Evolutionary conservation across 768 basidiomycete genomes (phyloP), one percentile per base, ranked within the genome.

Genomic region (Kondoa subrosea): DNA sequence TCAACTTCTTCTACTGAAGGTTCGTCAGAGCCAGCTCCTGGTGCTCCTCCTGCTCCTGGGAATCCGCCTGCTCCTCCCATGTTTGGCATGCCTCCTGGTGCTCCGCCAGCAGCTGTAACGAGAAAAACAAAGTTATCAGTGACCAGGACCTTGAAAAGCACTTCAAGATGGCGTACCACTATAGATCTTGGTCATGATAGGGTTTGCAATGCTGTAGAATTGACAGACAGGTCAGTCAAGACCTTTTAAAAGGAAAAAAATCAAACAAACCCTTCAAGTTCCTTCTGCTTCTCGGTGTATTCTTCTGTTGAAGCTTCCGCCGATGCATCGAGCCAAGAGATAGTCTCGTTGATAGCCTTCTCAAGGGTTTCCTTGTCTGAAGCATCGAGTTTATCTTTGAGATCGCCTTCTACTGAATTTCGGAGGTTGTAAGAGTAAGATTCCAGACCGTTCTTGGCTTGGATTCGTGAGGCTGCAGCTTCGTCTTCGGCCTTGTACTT

Each of bases 351-450:
- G 77, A 91, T 85, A 33, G 87, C 83, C 68, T 80, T 72, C 80
- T 90, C 84, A 71, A 92, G 84, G 78, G 89, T 88, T 72, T 82
- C 72, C 82, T 91, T 90, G 83, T 91, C 90, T 21, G 81, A 84
- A 15, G 87, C 72, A 0, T 93, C 88, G 76, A 95, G 87, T 80
- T 92, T 93, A 81, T 81, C 83, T 57, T 87, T 83, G 67, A 93
- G 84, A 76, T 89, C 88, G 76, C 91, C 89, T 67, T 77, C 82
- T 68, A 93, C 77, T 26, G 90, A 87, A 81, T 92, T 89, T 72
- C 90, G 89, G 67, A 97, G 85, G 80, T 91, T 92, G 84, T 93
- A 96, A 3, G 91, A 77, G 77, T 92, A 96, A 0, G 89, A 90
- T 79, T 97, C 92, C 75, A 96, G 83, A 58, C 81, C 84, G 79